Conservation (phyloP, 805 yeast species). For the Cyberlindnera mississippiensis region DNA sequence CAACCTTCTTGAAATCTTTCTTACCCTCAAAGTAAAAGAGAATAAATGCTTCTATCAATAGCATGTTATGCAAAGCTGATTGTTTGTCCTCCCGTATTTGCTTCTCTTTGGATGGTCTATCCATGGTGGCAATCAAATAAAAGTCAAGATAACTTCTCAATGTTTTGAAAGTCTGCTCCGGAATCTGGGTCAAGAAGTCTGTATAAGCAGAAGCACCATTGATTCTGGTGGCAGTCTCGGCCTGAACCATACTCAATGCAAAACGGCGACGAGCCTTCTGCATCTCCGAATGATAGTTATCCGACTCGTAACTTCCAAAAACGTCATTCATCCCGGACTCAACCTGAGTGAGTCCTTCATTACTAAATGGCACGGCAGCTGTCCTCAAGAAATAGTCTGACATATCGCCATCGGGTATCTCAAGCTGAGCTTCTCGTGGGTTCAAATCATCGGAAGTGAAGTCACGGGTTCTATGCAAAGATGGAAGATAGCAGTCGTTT, state of each 20-base stretch:
- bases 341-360: slow-evolving; percentile 4
- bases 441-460: slow-evolving; percentile 30
- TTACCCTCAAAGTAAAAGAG: slow-evolving; percentile 6
- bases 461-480: slow-evolving; percentile 28
- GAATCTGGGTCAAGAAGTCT: slow-evolving; percentile 31
- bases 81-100: not conserved
- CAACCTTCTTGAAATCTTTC: slow-evolving; percentile 4
- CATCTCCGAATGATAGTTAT: not conserved
- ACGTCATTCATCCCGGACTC: slow-evolving; percentile 2
- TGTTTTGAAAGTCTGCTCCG: slow-evolving; percentile 37
- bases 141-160: slow-evolving; percentile 29
- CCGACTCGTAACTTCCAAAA: not conserved
- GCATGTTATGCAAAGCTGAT: slow-evolving; percentile 1
- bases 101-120: slow-evolving; percentile 3
- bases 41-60: slow-evolving; percentile 11
- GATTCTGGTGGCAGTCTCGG: slow-evolving; percentile 57
- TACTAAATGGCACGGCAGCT: not conserved
- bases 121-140: slow-evolving; percentile 7
- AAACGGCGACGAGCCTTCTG: slow-evolving; percentile 18
- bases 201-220: slow-evolving; percentile 33
- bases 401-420: no score
- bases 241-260: slow-evolving; percentile 51
- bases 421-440: not conserved
- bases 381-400: no score
- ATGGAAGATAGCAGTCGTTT: slow-evolving; percentile 71